Base-by-base conservation (phyloP, 208 protist species). In the Strigomonas culicis region DNA sequence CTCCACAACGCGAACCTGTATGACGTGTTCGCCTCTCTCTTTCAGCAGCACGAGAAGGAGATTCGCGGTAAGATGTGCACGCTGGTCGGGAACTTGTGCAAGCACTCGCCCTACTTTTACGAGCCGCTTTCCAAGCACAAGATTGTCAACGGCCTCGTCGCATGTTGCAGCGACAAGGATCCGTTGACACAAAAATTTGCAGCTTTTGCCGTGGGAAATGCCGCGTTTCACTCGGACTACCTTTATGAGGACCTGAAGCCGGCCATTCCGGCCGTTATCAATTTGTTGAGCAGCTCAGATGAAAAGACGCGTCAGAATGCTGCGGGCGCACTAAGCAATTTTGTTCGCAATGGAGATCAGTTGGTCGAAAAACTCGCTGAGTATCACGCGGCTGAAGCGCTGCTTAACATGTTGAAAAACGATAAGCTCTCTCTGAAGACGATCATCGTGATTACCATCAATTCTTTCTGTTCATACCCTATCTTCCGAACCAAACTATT, bases 271-370 rank as follows among this genome's bases (percentile, higher is more conserved):
- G 72, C 79, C 2, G 64, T 98, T 15, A 76, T 94, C 7, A 78
- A 75, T 28, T 72, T 96, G 43, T 77, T 97, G 3, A 57, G 32
- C 21, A 92, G 90, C 61, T 44, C 63, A 17, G 94, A 98, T 44
- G 91, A 96, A 25, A 98, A 98, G 79, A 98, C 93, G n/a, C 72
- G 93, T 32, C 82, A 96, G 47, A 98, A 98, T 55, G 94, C 95
- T 15, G 92, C 94, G 0, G 97, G 93, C 36, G 94, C 95, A 10
- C 72, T 98, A 6, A 96, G 95, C 61, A 98, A 98, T 68, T 88
- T 98, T 63, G 92, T 97, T 28, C 77, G 97, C 44, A 98, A 98
- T 73, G 92, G 90, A 8, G 70, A 83, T 39, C 64, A 74, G 31
- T 84, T 98, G 30, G 82, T 83, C 13, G 59, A 52, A 8, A 62